Evolutionary conservation across 345 rosid species (phyloP).

Genomic region (Hibiscus mutabilis): DNA sequence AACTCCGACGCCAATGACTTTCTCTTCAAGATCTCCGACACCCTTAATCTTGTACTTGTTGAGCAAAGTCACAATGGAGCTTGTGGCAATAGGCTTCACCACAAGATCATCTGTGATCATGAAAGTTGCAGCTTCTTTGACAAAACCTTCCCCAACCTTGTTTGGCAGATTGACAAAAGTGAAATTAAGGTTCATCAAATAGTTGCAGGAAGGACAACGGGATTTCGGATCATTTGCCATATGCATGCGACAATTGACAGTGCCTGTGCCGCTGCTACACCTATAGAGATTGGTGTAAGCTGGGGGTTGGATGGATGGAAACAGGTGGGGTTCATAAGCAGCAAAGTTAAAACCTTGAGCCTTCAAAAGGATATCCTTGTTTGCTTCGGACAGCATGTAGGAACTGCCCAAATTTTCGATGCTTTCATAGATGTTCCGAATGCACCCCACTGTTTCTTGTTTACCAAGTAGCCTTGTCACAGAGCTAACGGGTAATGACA

Average conservation of each 20-base stretch:
- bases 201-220: neutral
- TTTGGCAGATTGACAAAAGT: neutral
- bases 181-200: neutral
- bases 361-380: neutral
- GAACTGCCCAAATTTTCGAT: neutral
- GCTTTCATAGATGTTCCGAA: neutral
- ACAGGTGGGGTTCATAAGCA: neutral
- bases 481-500: conserved; percentile 8
- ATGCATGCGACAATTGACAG: neutral
- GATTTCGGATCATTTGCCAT: neutral
- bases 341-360: neutral
- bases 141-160: conserved; percentile 22
- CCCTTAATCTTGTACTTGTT: conserved; percentile 14
- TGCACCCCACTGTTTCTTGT: neutral
- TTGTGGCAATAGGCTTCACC: conserved; percentile 25
- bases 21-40: neutral
- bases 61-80: conserved; percentile 13
- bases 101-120: conserved; percentile 31
- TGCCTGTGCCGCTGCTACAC: neutral
- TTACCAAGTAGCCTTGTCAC: neutral
- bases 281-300: neutral
- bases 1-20: conserved; percentile 3
- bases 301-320: neutral
- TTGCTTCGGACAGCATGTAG: neutral
- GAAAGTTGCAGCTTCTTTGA: conserved; percentile 21